Evolutionary conservation across 805 yeast species (phyloP).

Genomic region (Wickerhamiella sergipiensis): DNA sequence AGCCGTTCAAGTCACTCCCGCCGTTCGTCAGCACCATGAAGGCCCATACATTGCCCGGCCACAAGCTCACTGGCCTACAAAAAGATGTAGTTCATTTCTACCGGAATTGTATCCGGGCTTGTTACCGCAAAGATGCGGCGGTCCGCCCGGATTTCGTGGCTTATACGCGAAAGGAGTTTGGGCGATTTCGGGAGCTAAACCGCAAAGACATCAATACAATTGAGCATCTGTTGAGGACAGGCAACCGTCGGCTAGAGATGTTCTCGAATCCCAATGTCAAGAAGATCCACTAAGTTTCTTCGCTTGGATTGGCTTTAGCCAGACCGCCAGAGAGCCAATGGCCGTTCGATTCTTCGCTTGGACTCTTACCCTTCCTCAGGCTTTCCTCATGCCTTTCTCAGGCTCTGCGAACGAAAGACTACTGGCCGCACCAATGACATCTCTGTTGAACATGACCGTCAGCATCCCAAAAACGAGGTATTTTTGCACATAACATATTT

Average conservation of each 20-base stretch:
- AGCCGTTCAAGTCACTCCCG: too few species aligned
- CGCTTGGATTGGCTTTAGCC: too few species aligned
- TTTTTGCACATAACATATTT: not conserved
- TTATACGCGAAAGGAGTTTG: slow-evolving; percentile 51
- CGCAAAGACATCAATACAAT: slow-evolving; percentile 74
- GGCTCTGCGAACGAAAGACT: slow-evolving; percentile 10
- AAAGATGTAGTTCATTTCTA: slow-evolving; percentile 34
- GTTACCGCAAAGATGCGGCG: slow-evolving; percentile 34
- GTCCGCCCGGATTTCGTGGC: slow-evolving; percentile 31
- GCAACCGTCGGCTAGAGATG: slow-evolving; percentile 58
- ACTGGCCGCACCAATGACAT: too few species aligned
- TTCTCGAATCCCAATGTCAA: slow-evolving; percentile 58
- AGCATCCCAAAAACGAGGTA: not conserved
- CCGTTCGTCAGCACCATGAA: not conserved
- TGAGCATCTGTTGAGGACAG: slow-evolving; percentile 70
- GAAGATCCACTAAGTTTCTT: slow-evolving; percentile 38
- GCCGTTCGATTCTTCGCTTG: too few species aligned
- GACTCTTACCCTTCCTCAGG: too few species aligned
- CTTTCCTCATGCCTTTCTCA: too few species aligned
- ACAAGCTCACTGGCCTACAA: slow-evolving; percentile 26
- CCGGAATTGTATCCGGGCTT: slow-evolving; percentile 34
- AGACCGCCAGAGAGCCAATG: too few species aligned
- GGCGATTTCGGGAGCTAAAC: slow-evolving; percentile 38
- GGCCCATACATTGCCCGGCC: not conserved
- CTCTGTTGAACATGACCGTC: too few species aligned